Percentiles rank a stretch among this genome's conserved stretches.
phyloP scores from a whole-genome alignment of 2,329 filamentous ascomycete species.

The Xylaria polymorpha region DNA sequence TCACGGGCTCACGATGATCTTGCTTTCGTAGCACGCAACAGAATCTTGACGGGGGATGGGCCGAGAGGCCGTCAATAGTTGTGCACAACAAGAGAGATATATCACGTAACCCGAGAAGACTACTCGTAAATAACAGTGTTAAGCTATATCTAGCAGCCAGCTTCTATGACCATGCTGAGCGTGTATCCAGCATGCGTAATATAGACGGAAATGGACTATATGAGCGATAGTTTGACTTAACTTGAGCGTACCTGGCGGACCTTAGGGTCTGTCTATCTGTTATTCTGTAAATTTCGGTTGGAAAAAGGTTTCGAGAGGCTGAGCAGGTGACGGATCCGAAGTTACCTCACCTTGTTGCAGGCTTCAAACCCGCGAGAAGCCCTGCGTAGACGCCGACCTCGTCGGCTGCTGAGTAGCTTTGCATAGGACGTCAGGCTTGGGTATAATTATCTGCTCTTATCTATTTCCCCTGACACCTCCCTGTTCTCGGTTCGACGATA shows the following conservation, averaged over 20 bases:
- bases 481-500: too few species aligned
- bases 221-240: background rate
- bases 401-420: too few species aligned
- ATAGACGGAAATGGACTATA: background rate
- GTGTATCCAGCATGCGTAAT: background rate
- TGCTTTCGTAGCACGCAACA: background rate
- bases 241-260: background rate
- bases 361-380: too few species aligned
- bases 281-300: background rate
- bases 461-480: too few species aligned
- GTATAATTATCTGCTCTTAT: too few species aligned
- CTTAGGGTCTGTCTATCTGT: background rate
- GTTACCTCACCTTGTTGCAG: background rate
- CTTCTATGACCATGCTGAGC: background rate
- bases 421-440: too few species aligned
- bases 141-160: background rate
- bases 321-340: background rate
- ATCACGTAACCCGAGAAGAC: background rate
- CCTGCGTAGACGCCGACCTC: too few species aligned
- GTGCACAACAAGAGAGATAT: background rate
- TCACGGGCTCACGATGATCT: background rate
- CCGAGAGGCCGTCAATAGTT: background rate
- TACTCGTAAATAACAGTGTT: too few species aligned
- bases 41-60: background rate
- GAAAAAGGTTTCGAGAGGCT: too few species aligned